phyloP scores from a whole-genome alignment of 805 yeast genomes.

The Zygosaccharomyces bisporus region DNA sequence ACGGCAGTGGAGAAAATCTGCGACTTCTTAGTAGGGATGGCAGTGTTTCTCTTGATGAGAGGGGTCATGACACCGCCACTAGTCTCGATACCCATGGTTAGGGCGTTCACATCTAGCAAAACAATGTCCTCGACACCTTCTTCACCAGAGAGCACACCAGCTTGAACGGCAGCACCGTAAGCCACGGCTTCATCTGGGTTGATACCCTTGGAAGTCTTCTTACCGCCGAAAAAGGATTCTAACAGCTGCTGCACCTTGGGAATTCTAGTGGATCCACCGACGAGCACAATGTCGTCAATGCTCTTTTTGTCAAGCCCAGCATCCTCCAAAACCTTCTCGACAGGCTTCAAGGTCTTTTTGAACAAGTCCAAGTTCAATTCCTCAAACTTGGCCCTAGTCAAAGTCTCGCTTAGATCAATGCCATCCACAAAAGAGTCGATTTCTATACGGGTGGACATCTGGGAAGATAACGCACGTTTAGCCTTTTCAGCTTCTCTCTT shows the following conservation, averaged over 20 bases:
- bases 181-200: constrained; percentile 99
- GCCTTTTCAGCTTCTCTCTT: constrained; percentile 99
- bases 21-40: constrained; percentile 92
- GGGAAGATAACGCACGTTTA: constrained; percentile 91
- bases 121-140: constrained; percentile 88
- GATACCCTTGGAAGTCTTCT: constrained; percentile 94
- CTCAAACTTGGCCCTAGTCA: constrained; percentile 97
- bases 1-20: constrained; percentile 95
- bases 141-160: constrained; percentile 95
- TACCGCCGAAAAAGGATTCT: constrained; percentile 86
- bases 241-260: constrained; percentile 95
- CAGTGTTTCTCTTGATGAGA: constrained; percentile 89
- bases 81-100: constrained; percentile 93
- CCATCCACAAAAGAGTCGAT: constrained; percentile 94
- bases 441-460: constrained; percentile 93
- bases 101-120: constrained; percentile 87
- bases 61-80: constrained; percentile 98
- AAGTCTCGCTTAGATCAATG: constrained; percentile 89
- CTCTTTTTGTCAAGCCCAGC: constrained; percentile 83
- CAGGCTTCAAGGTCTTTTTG: constrained; percentile 93
- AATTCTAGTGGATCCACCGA: constrained; percentile 99
- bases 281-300: constrained; percentile 90
- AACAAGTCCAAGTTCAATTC: constrained; percentile 90
- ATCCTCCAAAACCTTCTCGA: constrained; percentile 92
- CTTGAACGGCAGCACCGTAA: constrained; percentile 99